Base-by-base conservation (phyloP, 345 rosid genomes). In the Garcia nutans region DNA sequence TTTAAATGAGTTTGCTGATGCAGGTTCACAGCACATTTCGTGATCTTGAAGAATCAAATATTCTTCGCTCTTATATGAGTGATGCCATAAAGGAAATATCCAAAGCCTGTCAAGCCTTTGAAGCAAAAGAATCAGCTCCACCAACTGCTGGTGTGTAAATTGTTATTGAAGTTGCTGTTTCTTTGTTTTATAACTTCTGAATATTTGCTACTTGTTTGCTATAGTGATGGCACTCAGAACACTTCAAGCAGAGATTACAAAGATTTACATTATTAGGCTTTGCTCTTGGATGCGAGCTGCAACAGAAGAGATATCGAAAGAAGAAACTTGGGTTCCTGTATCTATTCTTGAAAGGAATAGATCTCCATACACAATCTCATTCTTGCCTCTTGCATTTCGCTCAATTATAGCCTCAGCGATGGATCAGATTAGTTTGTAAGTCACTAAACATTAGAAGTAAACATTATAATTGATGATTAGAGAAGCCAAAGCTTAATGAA, bases 241-340 rank as follows among this genome's bases (percentile, higher is more conserved):
- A 33, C 85, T 92, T 71, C 92, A 89, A 79, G 91, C 89, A 44
- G 99, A 92, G 87, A 83, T 93, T 75, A 87, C 88, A 42, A 96
- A 91, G 87, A 88, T 89, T 75, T 93, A 92, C 81, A 89, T 92
- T 72, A 76, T 86, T 71, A 88, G 98, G 87, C 91, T 96, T 68
- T 96, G 99, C 87, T 92, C 97, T 55, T 96, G 98, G 98, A 89
- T 96, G 98, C 87, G 98, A 77, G 86, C 84, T 64, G 86, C 92
- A 23, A 86, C 88, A 13, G 98, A 92, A 68, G 88, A 78, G 77
- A 84, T 92, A 79, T 87, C 97, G 28, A 88, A 85, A 82, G 95
- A 92, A 68, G 98, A 96, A 86, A 88, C 90, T 24, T 96, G 97
- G 99, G 74, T 92, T 68, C 88, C 93, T 3, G 97, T 96, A 23